These are phyloP conservation scores for Phytophthora syringae DNA, from an alignment of 352 stramenopile species.

Conservation along the genomic window DNA sequence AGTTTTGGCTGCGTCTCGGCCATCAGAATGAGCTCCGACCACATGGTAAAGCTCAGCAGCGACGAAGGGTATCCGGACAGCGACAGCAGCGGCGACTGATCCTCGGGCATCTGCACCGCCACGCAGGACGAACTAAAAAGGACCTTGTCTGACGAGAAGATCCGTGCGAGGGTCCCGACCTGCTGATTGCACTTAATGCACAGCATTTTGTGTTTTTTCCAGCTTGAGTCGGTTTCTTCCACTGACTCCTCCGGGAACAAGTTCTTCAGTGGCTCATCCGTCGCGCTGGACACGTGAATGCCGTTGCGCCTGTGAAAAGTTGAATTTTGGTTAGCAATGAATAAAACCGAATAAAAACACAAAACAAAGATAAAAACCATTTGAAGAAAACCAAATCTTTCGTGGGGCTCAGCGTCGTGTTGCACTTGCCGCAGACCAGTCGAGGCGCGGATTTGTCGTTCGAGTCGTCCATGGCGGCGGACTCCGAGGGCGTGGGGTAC, in stretches of 20 bases:
- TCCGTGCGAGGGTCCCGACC: constrained; percentile 61
- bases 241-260: constrained; percentile 52
- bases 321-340: neutral
- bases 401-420: constrained; percentile 59
- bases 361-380: constrained; percentile 38
- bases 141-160: constrained; percentile 76
- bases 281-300: constrained; percentile 76
- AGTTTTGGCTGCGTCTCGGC: constrained; percentile 72
- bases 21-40: constrained; percentile 82
- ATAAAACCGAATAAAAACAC: neutral
- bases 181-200: constrained; percentile 72
- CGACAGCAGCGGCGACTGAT: constrained; percentile 75
- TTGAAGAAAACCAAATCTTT: constrained; percentile 82
- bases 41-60: constrained; percentile 75
- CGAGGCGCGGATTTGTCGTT: constrained; percentile 54
- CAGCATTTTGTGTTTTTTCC: constrained; percentile 74
- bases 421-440: constrained; percentile 78
- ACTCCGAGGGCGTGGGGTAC: constrained; percentile 65
- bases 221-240: constrained; percentile 38
- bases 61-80: constrained; percentile 81
- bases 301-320: constrained; percentile 51
- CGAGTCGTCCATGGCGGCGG: constrained; percentile 44
- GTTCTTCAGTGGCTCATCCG: constrained; percentile 65
- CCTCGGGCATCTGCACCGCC: constrained; percentile 74
- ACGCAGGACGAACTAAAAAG: constrained; percentile 72